Evolutionary conservation across 345 rosid genomes (phyloP), one percentile per base, ranked within the genome.

Genomic region (Pugionium dolabratum): DNA sequence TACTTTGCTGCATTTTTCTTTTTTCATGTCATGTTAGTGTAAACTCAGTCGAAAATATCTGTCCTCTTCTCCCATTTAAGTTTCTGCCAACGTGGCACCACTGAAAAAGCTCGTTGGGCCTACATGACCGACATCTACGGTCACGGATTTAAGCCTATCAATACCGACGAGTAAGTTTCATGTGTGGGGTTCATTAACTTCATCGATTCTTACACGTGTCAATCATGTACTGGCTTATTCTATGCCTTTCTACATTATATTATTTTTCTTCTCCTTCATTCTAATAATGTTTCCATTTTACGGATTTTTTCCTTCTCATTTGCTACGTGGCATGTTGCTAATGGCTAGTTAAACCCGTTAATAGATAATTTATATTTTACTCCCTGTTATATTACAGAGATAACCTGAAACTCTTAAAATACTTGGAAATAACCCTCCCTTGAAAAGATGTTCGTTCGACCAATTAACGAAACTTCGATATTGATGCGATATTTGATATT

Each of bases 61-160:
- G 26, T 5, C 8, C 7, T 1, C 9, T 9, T 49, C 18, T 18
- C 18, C 18, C 18, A 18, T 18, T 18, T 18, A 39, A 40, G 48
- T 50, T 40, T 51, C 31, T 52, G 51, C 43, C 60, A 10, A 56
- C 72, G 55, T 67, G 64, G 11, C 64, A 8, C 8, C 7, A 30
- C 4, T 41, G 18, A 40, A 34, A 4, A 57, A 6, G 30, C 35
- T 2, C 6, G 9, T 2, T 48, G 43, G 51, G 4, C 67, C 61
- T 49, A 53, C 39, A 7, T 65, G 66, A 66, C 77, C 73, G 72
- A 73, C 73, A 51, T 59, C 67, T 27, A 27, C 3, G 26, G 18
- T 18, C 25, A 11, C 0, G 18, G 18, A 18, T 18, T 18, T 68
- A 31, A 72, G 54, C 75, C 70, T 0, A 65, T 66, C 67, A 66